Evolutionary conservation across 148 eudicot species (phyloP).

Genomic region (Linanthus parryae): DNA sequence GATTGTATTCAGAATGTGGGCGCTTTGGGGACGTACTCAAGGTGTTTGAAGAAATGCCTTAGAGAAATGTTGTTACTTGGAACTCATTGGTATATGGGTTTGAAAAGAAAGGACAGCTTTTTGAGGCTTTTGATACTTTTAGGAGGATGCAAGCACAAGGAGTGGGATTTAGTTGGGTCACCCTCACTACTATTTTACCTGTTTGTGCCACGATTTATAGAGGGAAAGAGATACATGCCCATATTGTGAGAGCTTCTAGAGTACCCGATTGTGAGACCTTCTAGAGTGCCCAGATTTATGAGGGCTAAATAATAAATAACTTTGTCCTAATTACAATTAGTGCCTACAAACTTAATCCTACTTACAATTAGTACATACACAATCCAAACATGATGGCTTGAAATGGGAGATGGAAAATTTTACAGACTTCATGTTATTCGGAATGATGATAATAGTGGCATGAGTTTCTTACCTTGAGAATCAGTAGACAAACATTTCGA

Average conservation of each 20-base stretch:
- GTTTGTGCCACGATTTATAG: conserved; percentile 22
- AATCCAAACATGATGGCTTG: no score
- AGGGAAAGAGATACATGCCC: conserved; percentile 40
- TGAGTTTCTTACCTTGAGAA: no score
- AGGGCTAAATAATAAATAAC: no score
- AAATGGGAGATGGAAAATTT: no score
- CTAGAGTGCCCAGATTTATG: no score
- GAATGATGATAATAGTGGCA: no score
- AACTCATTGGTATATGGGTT: conserved; percentile 26
- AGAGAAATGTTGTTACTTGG: conserved; percentile 31
- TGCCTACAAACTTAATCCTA: no score
- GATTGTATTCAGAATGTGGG: conserved; percentile 31
- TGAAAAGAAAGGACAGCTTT: conserved; percentile 14
- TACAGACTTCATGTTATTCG: no score
- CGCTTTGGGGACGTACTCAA: conserved; percentile 21
- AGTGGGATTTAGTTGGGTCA: conserved; percentile 34
- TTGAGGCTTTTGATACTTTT: conserved; percentile 27
- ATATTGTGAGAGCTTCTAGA: conserved; percentile 23
- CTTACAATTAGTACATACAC: no score
- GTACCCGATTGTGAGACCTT: no score
- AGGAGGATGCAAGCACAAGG: conserved; percentile 29
- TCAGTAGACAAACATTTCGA: no score
- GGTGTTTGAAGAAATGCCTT: conserved; percentile 35
- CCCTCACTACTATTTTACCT: conserved; percentile 24
- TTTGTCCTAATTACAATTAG: no score